Percentiles rank a stretch among this genome's conserved stretches.
These are phyloP conservation scores for Hymenotorrendiella dingleyae DNA, from an alignment of 2,329 filamentous ascomycete species.

Conservation along the genomic window DNA sequence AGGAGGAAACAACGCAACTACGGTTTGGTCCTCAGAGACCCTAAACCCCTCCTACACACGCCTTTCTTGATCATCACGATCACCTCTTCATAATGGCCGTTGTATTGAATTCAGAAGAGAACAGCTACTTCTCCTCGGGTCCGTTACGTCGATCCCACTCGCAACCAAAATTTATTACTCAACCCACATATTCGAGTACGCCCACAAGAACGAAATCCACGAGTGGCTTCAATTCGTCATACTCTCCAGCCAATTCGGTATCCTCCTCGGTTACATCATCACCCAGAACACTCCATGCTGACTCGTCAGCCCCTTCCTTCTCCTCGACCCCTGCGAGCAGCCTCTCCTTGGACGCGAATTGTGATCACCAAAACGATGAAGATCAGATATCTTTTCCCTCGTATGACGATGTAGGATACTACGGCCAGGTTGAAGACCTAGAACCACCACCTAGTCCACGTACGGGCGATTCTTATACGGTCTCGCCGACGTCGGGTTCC, in stretches of 20 bases:
- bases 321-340: slow-evolving; percentile 59
- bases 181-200: slow-evolving; percentile 42
- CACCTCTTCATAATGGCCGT: slow-evolving; percentile 27
- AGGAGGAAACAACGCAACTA: slow-evolving; percentile 2
- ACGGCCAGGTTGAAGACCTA: slow-evolving; percentile 37
- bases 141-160: slow-evolving; percentile 55
- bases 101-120: slow-evolving; percentile 44
- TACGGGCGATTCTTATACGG: slow-evolving; percentile 47
- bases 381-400: slow-evolving; percentile 43
- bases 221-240: slow-evolving; percentile 21
- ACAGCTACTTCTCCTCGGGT: slow-evolving; percentile 48
- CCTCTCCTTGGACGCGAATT: slow-evolving; percentile 73
- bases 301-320: slow-evolving; percentile 49
- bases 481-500: slow-evolving; percentile 56
- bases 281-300: slow-evolving; percentile 44
- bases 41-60: slow-evolving; percentile 10
- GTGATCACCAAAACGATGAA: slow-evolving; percentile 89
- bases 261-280: slow-evolving; percentile 52
- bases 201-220: slow-evolving; percentile 38
- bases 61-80: neutral
- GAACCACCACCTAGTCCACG: slow-evolving; percentile 46
- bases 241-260: slow-evolving; percentile 23
- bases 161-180: slow-evolving; percentile 49
- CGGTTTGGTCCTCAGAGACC: slow-evolving; percentile 12
- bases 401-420: slow-evolving; percentile 35